Percentiles rank a stretch among this genome's conserved stretches.
These are phyloP conservation scores for Voacanga thouarsii DNA, from an alignment of 257 asterid genomes.

Conservation along the genomic window DNA sequence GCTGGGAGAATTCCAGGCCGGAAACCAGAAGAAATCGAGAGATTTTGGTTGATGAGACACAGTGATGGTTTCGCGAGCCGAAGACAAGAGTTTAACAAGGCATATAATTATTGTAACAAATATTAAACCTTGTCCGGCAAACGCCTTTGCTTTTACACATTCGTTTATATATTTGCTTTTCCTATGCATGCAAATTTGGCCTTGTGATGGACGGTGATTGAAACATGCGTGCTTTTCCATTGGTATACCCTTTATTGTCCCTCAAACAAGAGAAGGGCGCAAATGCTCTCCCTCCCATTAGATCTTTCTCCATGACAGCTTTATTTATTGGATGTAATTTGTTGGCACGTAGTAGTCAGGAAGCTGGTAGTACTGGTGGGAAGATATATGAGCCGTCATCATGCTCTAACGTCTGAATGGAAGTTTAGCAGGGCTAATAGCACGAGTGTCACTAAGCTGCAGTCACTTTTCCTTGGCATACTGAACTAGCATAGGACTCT, in stretches of 20 bases:
- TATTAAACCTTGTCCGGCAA: background rate
- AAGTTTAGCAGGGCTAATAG: no score
- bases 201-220: background rate
- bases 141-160: background rate
- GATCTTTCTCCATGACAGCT: no score
- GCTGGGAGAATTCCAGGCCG: slow-evolving; percentile 75
- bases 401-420: no score
- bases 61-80: slow-evolving; percentile 27
- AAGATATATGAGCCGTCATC: no score
- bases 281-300: no score
- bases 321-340: no score
- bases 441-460: no score
- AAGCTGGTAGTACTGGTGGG: no score
- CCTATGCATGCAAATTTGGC: background rate
- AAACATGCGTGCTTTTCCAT: background rate
- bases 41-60: slow-evolving; percentile 61
- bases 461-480: no score
- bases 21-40: slow-evolving; percentile 55
- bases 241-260: background rate
- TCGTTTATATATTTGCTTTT: background rate
- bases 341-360: no score
- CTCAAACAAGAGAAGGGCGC: no score
- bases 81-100: slow-evolving; percentile 1
- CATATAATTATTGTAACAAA: background rate
- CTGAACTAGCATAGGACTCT: no score